Conservation (phyloP, 2,329 filamentous ascomycete genomes). For the Claviceps monticola region DNA sequence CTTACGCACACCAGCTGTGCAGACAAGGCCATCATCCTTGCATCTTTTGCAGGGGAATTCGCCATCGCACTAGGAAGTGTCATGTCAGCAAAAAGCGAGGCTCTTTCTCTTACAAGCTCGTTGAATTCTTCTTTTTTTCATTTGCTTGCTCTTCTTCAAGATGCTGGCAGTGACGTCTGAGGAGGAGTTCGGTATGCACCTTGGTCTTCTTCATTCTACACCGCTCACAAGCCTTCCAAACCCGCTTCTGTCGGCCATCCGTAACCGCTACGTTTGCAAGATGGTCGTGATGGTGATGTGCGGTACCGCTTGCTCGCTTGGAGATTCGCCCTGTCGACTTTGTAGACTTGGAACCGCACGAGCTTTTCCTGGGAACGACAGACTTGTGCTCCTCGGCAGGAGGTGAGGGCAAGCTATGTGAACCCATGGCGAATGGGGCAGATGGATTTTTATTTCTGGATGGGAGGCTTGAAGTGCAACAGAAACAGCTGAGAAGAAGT, state of each 20-base stretch:
- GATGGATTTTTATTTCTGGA: no score
- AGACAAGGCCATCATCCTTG: constrained; percentile 51
- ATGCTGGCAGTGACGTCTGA: no score
- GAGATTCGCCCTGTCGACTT: constrained; percentile 37
- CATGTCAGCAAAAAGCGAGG: background rate
- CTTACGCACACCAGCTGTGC: constrained; percentile 48
- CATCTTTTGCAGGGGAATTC: constrained; percentile 54
- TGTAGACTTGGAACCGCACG: constrained; percentile 29
- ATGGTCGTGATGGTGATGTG: constrained; percentile 23
- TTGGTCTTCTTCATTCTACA: constrained; percentile 60
- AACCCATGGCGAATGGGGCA: constrained; percentile 25
- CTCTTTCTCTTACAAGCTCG: no score
- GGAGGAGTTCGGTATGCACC: constrained; percentile 22
- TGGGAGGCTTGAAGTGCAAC: no score
- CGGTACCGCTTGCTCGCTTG: constrained; percentile 31
- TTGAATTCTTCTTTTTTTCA: no score
- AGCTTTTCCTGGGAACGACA: constrained; percentile 22
- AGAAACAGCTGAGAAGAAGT: background rate
- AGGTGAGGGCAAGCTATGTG: constrained; percentile 34
- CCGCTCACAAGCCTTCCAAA: constrained; percentile 53
- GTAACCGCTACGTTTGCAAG: constrained; percentile 21
- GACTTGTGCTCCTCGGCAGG: constrained; percentile 34
- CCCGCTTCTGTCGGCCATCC: constrained; percentile 47
- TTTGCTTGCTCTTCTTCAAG: background rate
- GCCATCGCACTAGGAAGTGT: constrained; percentile 39